A percentile compares a stretch with the other conserved stretches of the same genome.
Evolutionary conservation across 2,329 filamentous ascomycete genomes (phyloP).

Genomic region (Diaporthe sp.): DNA sequence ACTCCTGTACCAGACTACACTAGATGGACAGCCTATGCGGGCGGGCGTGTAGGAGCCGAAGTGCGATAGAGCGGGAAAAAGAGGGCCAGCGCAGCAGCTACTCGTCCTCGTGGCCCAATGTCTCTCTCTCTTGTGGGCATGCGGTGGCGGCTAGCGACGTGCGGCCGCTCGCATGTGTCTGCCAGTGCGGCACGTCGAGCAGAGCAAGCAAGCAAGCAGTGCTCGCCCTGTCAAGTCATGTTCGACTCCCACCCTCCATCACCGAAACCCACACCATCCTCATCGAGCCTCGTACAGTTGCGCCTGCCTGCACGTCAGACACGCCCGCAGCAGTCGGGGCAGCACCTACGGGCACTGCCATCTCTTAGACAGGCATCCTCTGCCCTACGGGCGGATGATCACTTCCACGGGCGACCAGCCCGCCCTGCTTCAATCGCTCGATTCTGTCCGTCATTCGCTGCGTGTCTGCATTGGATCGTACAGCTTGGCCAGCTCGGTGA

Average conservation of each 20-base stretch:
- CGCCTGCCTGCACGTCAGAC: constrained; percentile 32
- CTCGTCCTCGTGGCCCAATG: constrained; percentile 22
- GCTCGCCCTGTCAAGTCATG: constrained; percentile 31
- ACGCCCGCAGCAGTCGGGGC: constrained; percentile 11
- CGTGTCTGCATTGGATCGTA: constrained; percentile 3
- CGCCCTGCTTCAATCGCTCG: constrained; percentile 10
- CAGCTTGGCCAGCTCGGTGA: constrained; percentile 20
- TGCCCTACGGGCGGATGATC: constrained; percentile 35
- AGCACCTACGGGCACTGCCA: constrained; percentile 3
- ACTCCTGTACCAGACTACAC: background rate
- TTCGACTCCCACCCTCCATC: constrained; percentile 34
- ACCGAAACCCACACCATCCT: constrained; percentile 27
- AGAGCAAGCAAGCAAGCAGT: constrained; percentile 7
- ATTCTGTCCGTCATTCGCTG: constrained; percentile 2
- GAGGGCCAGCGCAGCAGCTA: constrained; percentile 23
- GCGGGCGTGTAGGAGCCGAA: background rate
- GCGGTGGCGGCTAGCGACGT: constrained; percentile 28
- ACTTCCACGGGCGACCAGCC: constrained; percentile 7
- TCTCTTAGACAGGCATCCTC: constrained; percentile 19
- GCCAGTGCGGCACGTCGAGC: background rate
- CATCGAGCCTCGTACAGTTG: constrained; percentile 38
- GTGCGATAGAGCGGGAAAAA: background rate
- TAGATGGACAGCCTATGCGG: background rate
- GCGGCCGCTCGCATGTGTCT: constrained; percentile 21
- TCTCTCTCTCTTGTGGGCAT: constrained; percentile 17